These are phyloP conservation scores for Epithele typhae DNA, from an alignment of 768 basidiomycete species.

Conservation along the genomic window DNA sequence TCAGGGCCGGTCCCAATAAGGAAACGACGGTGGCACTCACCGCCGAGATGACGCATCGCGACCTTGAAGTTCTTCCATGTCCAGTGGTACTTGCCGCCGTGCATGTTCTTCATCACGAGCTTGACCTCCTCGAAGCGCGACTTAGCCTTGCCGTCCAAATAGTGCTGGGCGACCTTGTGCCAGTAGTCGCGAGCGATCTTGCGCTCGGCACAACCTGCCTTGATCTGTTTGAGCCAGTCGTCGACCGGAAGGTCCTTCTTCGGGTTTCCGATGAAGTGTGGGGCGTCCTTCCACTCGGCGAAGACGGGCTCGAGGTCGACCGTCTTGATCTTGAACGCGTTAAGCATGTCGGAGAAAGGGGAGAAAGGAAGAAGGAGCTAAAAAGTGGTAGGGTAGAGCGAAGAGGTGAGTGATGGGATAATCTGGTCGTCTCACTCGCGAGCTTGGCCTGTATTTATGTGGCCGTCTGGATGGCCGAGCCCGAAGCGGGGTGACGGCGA, in stretches of 20 bases:
- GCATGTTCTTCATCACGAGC: conserved; percentile 66
- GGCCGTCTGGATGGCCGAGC: no score
- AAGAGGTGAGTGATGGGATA: not conserved
- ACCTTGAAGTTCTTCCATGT: conserved; percentile 80
- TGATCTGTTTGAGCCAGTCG: conserved; percentile 71
- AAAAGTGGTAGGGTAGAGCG: not conserved
- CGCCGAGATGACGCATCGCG: conserved; percentile 79
- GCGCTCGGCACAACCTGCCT: conserved; percentile 63
- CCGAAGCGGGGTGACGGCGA: no score
- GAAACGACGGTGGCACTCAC: conserved; percentile 38
- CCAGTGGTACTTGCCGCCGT: conserved; percentile 77
- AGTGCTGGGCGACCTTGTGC: conserved; percentile 78
- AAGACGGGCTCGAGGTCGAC: conserved; percentile 70
- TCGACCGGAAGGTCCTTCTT: conserved; percentile 69
- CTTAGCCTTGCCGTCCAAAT: conserved; percentile 67
- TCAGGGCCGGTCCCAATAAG: not conserved
- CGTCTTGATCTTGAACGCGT: conserved; percentile 76
- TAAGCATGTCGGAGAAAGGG: conserved; percentile 37
- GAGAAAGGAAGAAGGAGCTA: not conserved
- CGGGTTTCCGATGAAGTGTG: conserved; percentile 61
- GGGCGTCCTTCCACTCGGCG: conserved; percentile 61
- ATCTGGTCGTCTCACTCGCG: no score
- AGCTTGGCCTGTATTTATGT: no score
- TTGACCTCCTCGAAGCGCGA: conserved; percentile 67
- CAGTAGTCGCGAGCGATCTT: conserved; percentile 77